These are phyloP conservation scores for Paramecium tetraurelia DNA, from an alignment of 73 alveolate genomes.

Conservation along the genomic window DNA sequence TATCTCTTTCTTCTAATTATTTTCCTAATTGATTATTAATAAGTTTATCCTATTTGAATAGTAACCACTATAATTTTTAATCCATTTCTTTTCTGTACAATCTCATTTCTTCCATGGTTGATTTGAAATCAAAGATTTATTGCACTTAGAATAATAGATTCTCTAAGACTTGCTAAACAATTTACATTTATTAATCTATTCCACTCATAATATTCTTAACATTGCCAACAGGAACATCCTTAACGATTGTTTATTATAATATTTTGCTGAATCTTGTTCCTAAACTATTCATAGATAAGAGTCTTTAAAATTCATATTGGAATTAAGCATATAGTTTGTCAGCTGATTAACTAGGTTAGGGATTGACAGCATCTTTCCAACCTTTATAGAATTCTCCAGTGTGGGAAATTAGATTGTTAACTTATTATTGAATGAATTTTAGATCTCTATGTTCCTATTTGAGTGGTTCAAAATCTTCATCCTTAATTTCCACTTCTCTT, in stretches of 20 bases:
- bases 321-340: constrained; percentile 36
- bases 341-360: constrained; percentile 5
- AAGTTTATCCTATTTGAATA: constrained; percentile 10
- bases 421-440: constrained; percentile 32
- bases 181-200: not conserved
- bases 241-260: not conserved
- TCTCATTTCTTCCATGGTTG: not conserved
- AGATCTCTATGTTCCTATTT: constrained; percentile 11
- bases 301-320: not conserved
- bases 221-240: not conserved
- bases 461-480: constrained; percentile 4
- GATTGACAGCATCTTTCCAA: not conserved
- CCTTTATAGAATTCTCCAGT: constrained; percentile 13
- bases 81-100: constrained; percentile 15
- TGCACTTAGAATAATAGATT: not conserved
- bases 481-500: not conserved
- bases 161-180: not conserved
- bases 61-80: not conserved
- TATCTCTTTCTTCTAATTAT: not conserved
- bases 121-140: not conserved
- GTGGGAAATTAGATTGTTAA: not conserved
- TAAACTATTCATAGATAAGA: constrained; percentile 6
- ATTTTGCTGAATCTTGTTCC: constrained; percentile 20
- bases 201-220: constrained; percentile 8
- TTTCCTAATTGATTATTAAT: constrained; percentile 9